A percentile compares a stretch with the other conserved stretches of the same genome.
Evolutionary conservation across 805 yeast genomes (phyloP).

Genomic region (Soucietia sequanensis): DNA sequence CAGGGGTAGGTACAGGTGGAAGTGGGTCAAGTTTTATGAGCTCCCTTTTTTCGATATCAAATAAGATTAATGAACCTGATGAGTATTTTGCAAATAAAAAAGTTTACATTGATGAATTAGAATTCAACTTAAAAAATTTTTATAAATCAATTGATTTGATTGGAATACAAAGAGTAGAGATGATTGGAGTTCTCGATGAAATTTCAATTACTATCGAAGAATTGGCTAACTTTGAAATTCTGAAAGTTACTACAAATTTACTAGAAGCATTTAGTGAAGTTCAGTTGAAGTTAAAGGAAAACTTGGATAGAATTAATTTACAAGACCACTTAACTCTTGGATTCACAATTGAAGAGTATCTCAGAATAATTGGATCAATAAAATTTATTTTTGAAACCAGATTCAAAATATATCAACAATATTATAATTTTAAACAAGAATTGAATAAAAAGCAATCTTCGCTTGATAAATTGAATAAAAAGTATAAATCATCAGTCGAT

Average conservation of each 20-base stretch:
- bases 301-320: slow-evolving; percentile 72
- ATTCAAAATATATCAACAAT: slow-evolving; percentile 48
- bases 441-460: slow-evolving; percentile 46
- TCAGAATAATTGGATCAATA: slow-evolving; percentile 72
- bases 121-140: slow-evolving; percentile 66
- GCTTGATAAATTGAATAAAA: slow-evolving; percentile 42
- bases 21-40: slow-evolving; percentile 61
- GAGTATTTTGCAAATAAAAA: slow-evolving; percentile 71
- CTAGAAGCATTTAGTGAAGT: slow-evolving; percentile 70
- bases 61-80: slow-evolving; percentile 75
- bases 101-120: slow-evolving; percentile 67
- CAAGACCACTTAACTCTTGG: slow-evolving; percentile 88
- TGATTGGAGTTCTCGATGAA: slow-evolving; percentile 69
- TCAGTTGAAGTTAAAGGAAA: slow-evolving; percentile 67
- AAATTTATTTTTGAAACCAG: slow-evolving; percentile 74
- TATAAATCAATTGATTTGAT: slow-evolving; percentile 72
- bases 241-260: slow-evolving; percentile 60
- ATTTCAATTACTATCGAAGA: slow-evolving; percentile 51
- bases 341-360: slow-evolving; percentile 83
- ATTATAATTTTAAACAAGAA: slow-evolving; percentile 43
- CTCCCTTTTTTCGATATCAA: slow-evolving; percentile 66
- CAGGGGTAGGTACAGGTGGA: slow-evolving; percentile 12
- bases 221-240: slow-evolving; percentile 73
- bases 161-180: slow-evolving; percentile 71
- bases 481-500: slow-evolving; percentile 56